phyloP scores from a whole-genome alignment of 1,139 yeast genomes.

The Blastobotrys raffinosifermentans region DNA sequence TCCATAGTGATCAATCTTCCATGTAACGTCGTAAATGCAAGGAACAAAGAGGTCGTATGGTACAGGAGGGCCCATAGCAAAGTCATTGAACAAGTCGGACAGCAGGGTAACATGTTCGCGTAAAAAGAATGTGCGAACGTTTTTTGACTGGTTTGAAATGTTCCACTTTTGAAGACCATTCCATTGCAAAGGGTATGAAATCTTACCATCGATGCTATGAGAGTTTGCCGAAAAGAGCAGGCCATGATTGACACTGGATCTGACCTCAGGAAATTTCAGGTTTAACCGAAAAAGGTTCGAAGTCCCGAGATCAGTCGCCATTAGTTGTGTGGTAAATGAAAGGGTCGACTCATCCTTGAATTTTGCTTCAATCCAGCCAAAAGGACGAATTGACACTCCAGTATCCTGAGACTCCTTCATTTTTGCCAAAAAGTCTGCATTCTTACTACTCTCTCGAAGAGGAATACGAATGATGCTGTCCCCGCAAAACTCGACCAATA shows the following conservation, averaged over 20 bases:
- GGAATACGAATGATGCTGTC: slow-evolving; percentile 76
- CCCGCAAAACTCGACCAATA: slow-evolving; percentile 48
- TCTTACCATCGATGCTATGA: slow-evolving; percentile 50
- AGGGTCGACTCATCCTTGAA: slow-evolving; percentile 50
- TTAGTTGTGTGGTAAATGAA: slow-evolving; percentile 44
- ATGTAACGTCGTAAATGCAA: slow-evolving; percentile 51
- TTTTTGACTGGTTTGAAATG: slow-evolving; percentile 48
- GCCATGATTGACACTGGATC: slow-evolving; percentile 88
- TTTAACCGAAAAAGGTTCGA: slow-evolving; percentile 45
- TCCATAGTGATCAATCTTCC: slow-evolving; percentile 55
- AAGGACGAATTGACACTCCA: slow-evolving; percentile 46
- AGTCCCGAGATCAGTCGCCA: slow-evolving; percentile 56
- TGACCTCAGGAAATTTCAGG: slow-evolving; percentile 55
- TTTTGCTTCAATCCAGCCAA: slow-evolving; percentile 87
- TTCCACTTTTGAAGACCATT: slow-evolving; percentile 70
- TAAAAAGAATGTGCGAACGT: slow-evolving; percentile 58
- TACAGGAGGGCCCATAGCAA: slow-evolving; percentile 61
- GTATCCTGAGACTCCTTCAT: slow-evolving; percentile 34
- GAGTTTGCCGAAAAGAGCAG: slow-evolving; percentile 58
- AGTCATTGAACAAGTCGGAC: slow-evolving; percentile 72
- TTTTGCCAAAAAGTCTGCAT: slow-evolving; percentile 37
- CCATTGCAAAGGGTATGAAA: slow-evolving; percentile 75
- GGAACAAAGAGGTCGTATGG: slow-evolving; percentile 78
- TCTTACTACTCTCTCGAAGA: slow-evolving; percentile 77
- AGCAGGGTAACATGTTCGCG: slow-evolving; percentile 75